A percentile compares a stretch with the other conserved stretches of the same genome.
phyloP scores from a whole-genome alignment of 1,139 yeast genomes.

The Suhomyces anneliseae region DNA sequence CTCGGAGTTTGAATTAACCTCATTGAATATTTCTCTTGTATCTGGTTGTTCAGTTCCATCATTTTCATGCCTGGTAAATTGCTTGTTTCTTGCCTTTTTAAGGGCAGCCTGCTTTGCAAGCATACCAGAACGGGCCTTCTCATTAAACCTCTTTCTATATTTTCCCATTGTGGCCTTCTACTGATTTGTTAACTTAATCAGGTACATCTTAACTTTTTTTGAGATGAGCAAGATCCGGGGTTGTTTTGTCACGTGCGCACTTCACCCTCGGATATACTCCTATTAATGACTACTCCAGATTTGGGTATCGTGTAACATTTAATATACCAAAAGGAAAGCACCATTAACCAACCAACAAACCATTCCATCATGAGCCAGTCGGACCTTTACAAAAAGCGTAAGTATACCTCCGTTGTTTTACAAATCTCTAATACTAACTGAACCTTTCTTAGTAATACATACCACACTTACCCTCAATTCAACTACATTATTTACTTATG shows the following conservation, averaged over 20 bases:
- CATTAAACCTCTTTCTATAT: conserved; percentile 77
- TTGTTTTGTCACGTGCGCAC: conserved; percentile 1
- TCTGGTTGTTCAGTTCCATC: conserved; percentile 12
- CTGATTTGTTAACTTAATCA: neutral
- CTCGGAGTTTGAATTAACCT: conserved; percentile 59
- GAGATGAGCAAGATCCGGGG: conserved; percentile 6
- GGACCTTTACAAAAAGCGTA: conserved; percentile 34
- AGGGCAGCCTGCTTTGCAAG: conserved; percentile 76
- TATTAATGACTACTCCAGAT: conserved; percentile 5
- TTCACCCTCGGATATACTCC: neutral
- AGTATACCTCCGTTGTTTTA: conserved; percentile 14
- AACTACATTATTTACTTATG: conserved; percentile 57
- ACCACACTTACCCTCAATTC: conserved; percentile 54
- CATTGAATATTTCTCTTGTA: conserved; percentile 8
- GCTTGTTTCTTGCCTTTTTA: conserved; percentile 67
- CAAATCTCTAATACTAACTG: conserved; percentile 7
- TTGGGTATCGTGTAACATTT: neutral
- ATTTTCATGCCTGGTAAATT: conserved; percentile 49
- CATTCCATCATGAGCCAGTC: conserved; percentile 9
- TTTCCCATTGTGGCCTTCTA: conserved; percentile 60
- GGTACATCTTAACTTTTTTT: conserved; percentile 1
- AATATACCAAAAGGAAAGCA: no score
- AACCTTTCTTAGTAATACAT: conserved; percentile 31
- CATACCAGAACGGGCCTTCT: conserved; percentile 83
- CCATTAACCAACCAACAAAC: neutral